A percentile compares a stretch with the other conserved stretches of the same genome.
Conservation (phyloP, 345 rosid genomes). For the Cochlearia excelsa region DNA sequence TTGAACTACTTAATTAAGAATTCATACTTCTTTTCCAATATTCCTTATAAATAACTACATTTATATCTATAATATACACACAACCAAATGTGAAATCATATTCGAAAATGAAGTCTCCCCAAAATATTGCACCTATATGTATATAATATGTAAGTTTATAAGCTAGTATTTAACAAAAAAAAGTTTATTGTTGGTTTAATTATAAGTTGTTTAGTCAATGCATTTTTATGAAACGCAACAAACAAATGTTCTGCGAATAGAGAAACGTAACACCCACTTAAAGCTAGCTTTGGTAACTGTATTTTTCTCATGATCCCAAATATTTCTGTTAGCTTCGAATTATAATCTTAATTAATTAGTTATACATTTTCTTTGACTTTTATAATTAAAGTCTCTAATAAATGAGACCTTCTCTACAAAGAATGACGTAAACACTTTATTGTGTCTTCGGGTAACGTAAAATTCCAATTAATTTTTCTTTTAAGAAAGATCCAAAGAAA, state of each 20-base stretch:
- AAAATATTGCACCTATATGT: neutral
- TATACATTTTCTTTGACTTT: slow-evolving; percentile 11
- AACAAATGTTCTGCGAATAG: slow-evolving; percentile 5
- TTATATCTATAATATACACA: neutral
- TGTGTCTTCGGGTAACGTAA: no score
- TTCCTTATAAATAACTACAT: no score
- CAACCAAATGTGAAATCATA: neutral
- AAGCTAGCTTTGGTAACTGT: slow-evolving; percentile 28
- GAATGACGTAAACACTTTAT: neutral
- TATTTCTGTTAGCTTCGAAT: slow-evolving; percentile 8
- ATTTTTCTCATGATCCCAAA: slow-evolving; percentile 5
- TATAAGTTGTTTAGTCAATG: no score
- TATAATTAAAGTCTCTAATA: neutral
- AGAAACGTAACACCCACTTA: slow-evolving; percentile 30
- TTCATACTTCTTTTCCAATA: neutral
- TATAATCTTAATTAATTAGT: slow-evolving; percentile 1
- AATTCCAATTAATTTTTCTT: no score
- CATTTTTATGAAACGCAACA: slow-evolving; percentile 1
- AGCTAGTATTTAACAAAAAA: no score
- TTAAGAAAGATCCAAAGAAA: no score
- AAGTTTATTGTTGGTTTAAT: no score
- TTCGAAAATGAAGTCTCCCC: neutral
- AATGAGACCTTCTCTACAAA: no score
- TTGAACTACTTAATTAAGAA: neutral
- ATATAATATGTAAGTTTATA: neutral